phyloP scores from a whole-genome alignment of 169 alveolate genomes.

The Plasmodium yoelii region DNA sequence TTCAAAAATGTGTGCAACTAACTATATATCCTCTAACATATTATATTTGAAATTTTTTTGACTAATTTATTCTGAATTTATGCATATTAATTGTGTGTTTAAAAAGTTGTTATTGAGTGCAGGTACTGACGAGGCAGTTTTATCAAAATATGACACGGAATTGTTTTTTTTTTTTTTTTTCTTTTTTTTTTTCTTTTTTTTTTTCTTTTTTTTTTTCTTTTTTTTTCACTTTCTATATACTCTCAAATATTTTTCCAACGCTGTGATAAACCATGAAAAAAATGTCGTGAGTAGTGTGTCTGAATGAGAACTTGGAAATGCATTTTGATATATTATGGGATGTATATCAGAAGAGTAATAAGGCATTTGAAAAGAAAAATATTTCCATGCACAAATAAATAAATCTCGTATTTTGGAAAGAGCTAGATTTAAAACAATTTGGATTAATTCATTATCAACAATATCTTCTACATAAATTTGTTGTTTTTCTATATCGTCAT shows the following conservation, averaged over 20 bases:
- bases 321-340: conserved; percentile 53
- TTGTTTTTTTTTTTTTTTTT: too few relatives aligned
- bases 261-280: conserved; percentile 46
- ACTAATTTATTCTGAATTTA: background rate
- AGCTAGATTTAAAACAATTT: conserved; percentile 34
- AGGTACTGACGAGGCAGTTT: background rate
- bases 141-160: background rate
- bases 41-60: background rate
- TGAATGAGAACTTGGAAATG: conserved; percentile 32
- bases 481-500: background rate
- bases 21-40: too few relatives aligned
- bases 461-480: background rate
- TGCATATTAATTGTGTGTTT: background rate
- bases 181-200: too few relatives aligned
- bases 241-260: conserved; percentile 53
- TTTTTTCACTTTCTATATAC: background rate
- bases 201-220: background rate
- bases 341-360: conserved; percentile 64
- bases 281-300: conserved; percentile 19
- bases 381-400: conserved; percentile 74
- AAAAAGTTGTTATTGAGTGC: background rate
- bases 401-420: conserved; percentile 67
- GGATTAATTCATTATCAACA: conserved; percentile 47
- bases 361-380: conserved; percentile 65
- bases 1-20: too few relatives aligned